Base-by-base conservation (phyloP, 2,329 filamentous ascomycete genomes). In the Cercospora beticola region DNA sequence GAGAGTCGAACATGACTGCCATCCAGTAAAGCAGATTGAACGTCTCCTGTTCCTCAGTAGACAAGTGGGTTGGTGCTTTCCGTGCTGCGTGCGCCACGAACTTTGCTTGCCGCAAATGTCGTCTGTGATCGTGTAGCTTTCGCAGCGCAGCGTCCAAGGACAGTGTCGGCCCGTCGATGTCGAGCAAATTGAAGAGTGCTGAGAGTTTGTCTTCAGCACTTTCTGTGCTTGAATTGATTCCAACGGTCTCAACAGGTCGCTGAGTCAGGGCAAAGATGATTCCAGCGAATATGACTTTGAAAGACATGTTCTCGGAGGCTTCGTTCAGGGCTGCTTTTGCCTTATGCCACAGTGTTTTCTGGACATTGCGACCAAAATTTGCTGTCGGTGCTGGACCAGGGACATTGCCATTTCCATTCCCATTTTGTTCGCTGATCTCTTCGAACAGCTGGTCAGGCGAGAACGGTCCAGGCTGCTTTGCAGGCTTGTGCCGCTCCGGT, bases 1-100 rank as follows among this genome's bases (percentile, higher is more conserved):
- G 49, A 40, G 71, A 71, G 30, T 72, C 71, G 52, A 71, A 72
- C 71, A 72, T 72, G 7, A 72, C 67, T 21, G 67, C 71, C n/a
- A 72, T 58, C 71, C 71, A 72, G 28, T 69, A 71, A 31, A 72
- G 60, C 18, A 72, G 60, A 28, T 66, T 66, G 56, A 72, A 71
- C 4, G 69, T 69, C 46, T 72, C 64, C 40, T 66, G 60, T 33
- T 72, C 61, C 12, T 64, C 65, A 12, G 67, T 64, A n/a, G 70
- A 67, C 14, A 71, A 62, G 18, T 61, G 54, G 9, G 16, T 57
- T 23, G 68, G 68, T 14, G 68, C 68, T 40, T 66, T 64, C 33
- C 65, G 49, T n/a, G 68, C 56, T 4, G 46, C 68, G 4, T 56
- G 57, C 16, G 28, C 12, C 21, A 28, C 6, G 28, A 54, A 49